Base-by-base conservation (phyloP, 352 stramenopile genomes). In the Phytopythium litorale region DNA sequence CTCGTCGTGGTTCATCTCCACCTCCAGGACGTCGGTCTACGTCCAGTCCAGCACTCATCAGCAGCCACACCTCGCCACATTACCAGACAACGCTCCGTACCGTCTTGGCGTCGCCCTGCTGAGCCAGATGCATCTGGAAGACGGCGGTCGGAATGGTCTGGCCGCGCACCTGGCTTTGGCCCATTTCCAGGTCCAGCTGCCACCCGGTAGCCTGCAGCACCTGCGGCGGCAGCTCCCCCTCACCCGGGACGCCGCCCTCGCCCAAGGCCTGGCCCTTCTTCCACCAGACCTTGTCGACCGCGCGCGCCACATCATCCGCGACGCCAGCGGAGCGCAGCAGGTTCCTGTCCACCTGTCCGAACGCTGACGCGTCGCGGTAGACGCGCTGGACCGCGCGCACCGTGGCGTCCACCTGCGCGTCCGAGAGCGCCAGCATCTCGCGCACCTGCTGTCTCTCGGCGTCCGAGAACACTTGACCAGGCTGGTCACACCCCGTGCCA, bases 1-100 rank as follows among this genome's bases (percentile, higher is more conserved):
- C 45, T 89, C 74, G 23, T 62, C 64, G 52, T 91, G 81, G 12
- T 73, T 79, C 63, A 91, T 64, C 60, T 89, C 81, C 0, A 91
- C 19, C 43, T 86, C 76, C 30, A 89, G 38, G 46, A 58, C 81
- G 48, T 87, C 72, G n/a, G 72, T 66, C 69, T 83, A 59, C 38
- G 43, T n/a, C 45, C n/a, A 11, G n/a, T 6, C 15, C 6, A 7
- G 8, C 35, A 40, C 35, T 12, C 46, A 21, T 61, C 33, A 66
- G 13, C 11, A 11, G 11, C 46, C 37, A 43, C 18, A 6, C 19
- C 13, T 43, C 12, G 12, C n/a, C 18, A 19, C 37, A 16, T 3
- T 19, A 45, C 40, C 16, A 11, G 1, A 12, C 19, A n/a, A 25
- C 19, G 21, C 46, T n/a, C 12, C 21, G 23, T 4, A 35, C 46